A percentile compares a stretch with the other conserved stretches of the same genome.
phyloP scores from a whole-genome alignment of 441 rosid genomes.

The Aquilaria agallochum region DNA sequence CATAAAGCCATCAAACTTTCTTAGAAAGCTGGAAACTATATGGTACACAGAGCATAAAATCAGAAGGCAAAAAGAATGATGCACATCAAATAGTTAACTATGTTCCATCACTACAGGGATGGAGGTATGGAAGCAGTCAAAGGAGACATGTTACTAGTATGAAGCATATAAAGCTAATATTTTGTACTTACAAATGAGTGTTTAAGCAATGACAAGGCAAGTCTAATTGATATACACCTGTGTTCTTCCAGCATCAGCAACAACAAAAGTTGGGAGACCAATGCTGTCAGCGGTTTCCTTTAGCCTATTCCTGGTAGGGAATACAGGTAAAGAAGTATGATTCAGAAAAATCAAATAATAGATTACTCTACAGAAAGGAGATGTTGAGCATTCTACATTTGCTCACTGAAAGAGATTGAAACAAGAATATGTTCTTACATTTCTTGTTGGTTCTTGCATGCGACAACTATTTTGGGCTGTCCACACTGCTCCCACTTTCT shows the following conservation, averaged over 20 bases:
- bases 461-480: slow-evolving; percentile 86
- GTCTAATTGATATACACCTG: slow-evolving; percentile 37
- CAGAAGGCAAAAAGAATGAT: too few relatives aligned
- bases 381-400: neutral
- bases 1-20: too few relatives aligned
- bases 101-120: too few relatives aligned
- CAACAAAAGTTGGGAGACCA: slow-evolving; percentile 86
- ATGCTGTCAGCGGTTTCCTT: slow-evolving; percentile 73
- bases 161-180: too few relatives aligned
- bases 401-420: neutral
- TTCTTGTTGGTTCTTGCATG: slow-evolving; percentile 85
- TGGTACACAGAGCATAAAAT: too few relatives aligned
- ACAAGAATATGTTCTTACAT: slow-evolving; percentile 64
- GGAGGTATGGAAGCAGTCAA: too few relatives aligned
- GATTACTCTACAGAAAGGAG: neutral
- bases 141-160: too few relatives aligned
- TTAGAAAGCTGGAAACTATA: too few relatives aligned
- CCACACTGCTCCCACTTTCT: slow-evolving; percentile 84
- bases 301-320: slow-evolving; percentile 55
- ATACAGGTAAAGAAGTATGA: slow-evolving; percentile 10
- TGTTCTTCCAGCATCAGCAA: slow-evolving; percentile 95
- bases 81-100: too few relatives aligned
- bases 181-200: neutral
- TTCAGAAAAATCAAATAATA: neutral
- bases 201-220: neutral